Evolutionary conservation across 2,329 filamentous ascomycete genomes (phyloP), one percentile per base, ranked within the genome.

Genomic region (Periconia macrospinosa): DNA sequence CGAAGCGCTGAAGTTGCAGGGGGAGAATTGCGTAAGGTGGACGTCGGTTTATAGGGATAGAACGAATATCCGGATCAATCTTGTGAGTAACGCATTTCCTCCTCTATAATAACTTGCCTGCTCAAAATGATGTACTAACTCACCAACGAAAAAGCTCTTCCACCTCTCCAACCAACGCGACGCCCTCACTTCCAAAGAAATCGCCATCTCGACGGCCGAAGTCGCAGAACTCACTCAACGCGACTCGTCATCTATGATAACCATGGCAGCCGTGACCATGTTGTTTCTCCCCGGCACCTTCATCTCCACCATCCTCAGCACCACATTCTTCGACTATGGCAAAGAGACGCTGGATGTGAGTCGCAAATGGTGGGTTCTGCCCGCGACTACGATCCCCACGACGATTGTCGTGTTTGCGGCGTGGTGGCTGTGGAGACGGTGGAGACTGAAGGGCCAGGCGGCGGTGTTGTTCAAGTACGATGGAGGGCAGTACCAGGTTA

Each of bases 171-270:
- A 61, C 43, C 60, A 66, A 45, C 52, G 53, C 17, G 54, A 60
- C 40, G 44, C 57, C 20, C 53, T 50, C 1, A 62, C 56, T 15
- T 62, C 49, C 47, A 62, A 52, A 7, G 37, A 63, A 14, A 67
- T 63, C 14, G 61, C 62, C 8, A 45, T 50, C 2, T 58, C 59
- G 6, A 64, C 57, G 1, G 60, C 62, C 3, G 56, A 54, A 18
- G 55, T 66, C 6, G 61, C 62, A 6, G 55, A 62, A 20, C 59
- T 61, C 40, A 63, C 63, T 0, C 60, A 60, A 40, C 60, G 60
- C 9, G 65, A 68, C 46, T 66, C 65, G 0, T 57, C 62, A 2
- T 65, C 65, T 1, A 68, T 66, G 65, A 68, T 65, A 46, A 68
- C 63, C 1, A 60, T 65, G 23, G 65, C 65, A 1, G 60, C 62